phyloP scores from a whole-genome alignment of 169 alveolate species.

The Theileria orientalis region DNA sequence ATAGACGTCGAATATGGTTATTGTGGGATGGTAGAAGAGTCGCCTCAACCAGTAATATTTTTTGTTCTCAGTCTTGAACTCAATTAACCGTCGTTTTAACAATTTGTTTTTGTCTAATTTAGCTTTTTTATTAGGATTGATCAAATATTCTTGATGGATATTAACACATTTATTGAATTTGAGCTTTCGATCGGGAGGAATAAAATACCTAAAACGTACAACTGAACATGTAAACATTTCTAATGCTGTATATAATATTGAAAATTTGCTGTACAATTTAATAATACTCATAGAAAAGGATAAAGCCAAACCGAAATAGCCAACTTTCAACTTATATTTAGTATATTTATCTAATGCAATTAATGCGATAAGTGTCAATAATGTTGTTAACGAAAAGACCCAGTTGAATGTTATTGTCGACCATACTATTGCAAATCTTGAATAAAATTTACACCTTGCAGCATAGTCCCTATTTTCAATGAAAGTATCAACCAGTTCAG shows the following conservation, averaged over 20 bases:
- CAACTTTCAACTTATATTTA: too few relatives aligned
- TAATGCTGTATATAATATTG: neutral
- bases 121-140: neutral
- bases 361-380: neutral
- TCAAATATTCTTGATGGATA: constrained; percentile 1
- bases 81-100: neutral
- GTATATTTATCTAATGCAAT: neutral
- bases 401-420: constrained; percentile 26
- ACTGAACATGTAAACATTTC: constrained; percentile 14
- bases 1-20: neutral
- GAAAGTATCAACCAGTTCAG: constrained; percentile 20
- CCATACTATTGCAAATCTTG: constrained; percentile 27
- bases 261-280: neutral
- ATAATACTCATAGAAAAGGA: constrained; percentile 9
- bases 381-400: neutral
- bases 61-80: neutral
- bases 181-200: constrained; percentile 4
- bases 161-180: neutral
- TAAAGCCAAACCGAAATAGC: too few relatives aligned
- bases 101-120: neutral
- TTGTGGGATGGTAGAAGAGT: neutral
- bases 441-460: constrained; percentile 15
- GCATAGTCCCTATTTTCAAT: constrained; percentile 16
- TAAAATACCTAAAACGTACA: too few relatives aligned
- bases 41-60: neutral